Percentiles rank a stretch among this genome's conserved stretches.
phyloP scores from a whole-genome alignment of 768 basidiomycete genomes.

The Amanita rimosa region DNA sequence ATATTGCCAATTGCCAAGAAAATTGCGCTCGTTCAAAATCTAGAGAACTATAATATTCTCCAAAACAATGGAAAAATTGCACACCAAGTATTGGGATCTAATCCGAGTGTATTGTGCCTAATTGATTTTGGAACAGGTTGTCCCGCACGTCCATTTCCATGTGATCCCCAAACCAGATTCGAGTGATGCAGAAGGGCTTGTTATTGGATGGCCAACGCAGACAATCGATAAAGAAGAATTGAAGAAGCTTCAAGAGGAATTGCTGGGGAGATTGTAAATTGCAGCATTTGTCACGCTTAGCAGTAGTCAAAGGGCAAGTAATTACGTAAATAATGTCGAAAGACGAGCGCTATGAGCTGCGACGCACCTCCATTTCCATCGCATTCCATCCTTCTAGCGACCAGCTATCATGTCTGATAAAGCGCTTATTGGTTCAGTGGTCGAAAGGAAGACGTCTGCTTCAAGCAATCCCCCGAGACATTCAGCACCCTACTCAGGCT shows the following conservation, averaged over 20 bases:
- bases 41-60: constrained; percentile 80
- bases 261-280: constrained; percentile 35
- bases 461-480: constrained; percentile 16
- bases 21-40: constrained; percentile 66
- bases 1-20: constrained; percentile 77
- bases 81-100: constrained; percentile 31
- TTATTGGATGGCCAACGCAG: constrained; percentile 70
- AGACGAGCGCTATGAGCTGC: too few species aligned
- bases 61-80: constrained; percentile 50
- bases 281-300: too few species aligned
- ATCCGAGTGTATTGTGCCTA: neutral
- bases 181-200: constrained; percentile 59
- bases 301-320: too few species aligned
- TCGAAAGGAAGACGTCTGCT: constrained; percentile 30
- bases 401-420: neutral
- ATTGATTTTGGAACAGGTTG: constrained; percentile 24
- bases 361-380: too few species aligned
- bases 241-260: constrained; percentile 41
- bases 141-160: constrained; percentile 89
- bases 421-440: constrained; percentile 30
- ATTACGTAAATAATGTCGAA: too few species aligned
- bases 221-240: constrained; percentile 53
- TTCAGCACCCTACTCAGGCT: constrained; percentile 32
- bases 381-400: neutral
- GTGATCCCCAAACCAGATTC: constrained; percentile 82